Percentiles rank a stretch among this genome's conserved stretches.
These are phyloP conservation scores for Diaporthe longicolla DNA, from an alignment of 2,329 filamentous ascomycete genomes.

Conservation along the genomic window DNA sequence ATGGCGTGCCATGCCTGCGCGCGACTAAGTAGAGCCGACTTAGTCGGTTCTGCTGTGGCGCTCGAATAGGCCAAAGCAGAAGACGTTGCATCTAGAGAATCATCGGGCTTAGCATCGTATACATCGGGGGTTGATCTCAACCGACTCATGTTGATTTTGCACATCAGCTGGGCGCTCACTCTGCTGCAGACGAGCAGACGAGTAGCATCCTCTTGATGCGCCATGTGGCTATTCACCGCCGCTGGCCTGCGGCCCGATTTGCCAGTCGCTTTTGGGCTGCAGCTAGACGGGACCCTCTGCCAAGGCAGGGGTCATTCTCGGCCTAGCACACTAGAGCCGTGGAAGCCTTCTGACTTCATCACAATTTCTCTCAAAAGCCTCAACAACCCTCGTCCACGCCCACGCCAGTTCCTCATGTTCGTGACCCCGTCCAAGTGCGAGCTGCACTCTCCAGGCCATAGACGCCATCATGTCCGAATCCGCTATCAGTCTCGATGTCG, in stretches of 20 bases:
- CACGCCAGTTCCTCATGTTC: conserved; percentile 6
- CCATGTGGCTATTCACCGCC: conserved; percentile 25
- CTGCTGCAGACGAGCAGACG: background rate
- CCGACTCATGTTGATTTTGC: too few relatives aligned
- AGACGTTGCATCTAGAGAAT: conserved; percentile 18
- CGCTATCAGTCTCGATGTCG: conserved; percentile 60
- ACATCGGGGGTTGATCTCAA: too few relatives aligned
- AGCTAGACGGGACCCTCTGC: conserved; percentile 18
- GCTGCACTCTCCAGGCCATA: conserved; percentile 11
- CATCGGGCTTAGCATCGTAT: conserved; percentile 7
- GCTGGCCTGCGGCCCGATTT: conserved; percentile 23
- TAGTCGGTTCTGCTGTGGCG: background rate
- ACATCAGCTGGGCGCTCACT: background rate
- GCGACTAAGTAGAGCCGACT: background rate
- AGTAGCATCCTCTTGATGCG: background rate
- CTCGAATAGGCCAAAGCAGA: conserved; percentile 21
- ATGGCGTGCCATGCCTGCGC: background rate
- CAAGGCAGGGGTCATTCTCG: background rate
- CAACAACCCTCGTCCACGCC: conserved; percentile 10
- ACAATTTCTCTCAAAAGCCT: conserved; percentile 12
- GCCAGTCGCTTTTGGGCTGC: background rate
- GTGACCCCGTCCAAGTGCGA: conserved; percentile 1
- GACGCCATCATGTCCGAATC: conserved; percentile 37
- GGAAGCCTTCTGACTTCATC: background rate
- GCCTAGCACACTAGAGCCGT: background rate